Conservation (phyloP, 176 grass and related monocot species). For the Hordeum vulgare region MorexV3_pseudomolecules_assembly NC_058524.1:221924544-221925043, state of each 20-base stretch:
- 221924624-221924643: not conserved
- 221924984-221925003: no score
- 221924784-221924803: not conserved
- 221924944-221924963: no score
- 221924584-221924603: slow-evolving; percentile 9
- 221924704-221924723: not conserved
- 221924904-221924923: no score
- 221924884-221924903: no score
- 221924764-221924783: not conserved
- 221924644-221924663: not conserved
- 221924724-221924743: not conserved
- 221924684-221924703: not conserved
- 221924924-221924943: no score
- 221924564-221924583: not conserved
- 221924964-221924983: no score
- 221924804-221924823: not conserved
- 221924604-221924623: not conserved
- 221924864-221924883: no score
- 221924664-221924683: not conserved
- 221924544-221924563: slow-evolving; percentile 62
- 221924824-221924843: not conserved
- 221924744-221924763: not conserved
- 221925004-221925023: no score
- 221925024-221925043: no score
- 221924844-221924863: not conserved